Evolutionary conservation across 192 early-diverging fungal genomes (phyloP), one percentile per base, ranked within the genome.

Genomic region (Powellomyces hirtus): DNA sequence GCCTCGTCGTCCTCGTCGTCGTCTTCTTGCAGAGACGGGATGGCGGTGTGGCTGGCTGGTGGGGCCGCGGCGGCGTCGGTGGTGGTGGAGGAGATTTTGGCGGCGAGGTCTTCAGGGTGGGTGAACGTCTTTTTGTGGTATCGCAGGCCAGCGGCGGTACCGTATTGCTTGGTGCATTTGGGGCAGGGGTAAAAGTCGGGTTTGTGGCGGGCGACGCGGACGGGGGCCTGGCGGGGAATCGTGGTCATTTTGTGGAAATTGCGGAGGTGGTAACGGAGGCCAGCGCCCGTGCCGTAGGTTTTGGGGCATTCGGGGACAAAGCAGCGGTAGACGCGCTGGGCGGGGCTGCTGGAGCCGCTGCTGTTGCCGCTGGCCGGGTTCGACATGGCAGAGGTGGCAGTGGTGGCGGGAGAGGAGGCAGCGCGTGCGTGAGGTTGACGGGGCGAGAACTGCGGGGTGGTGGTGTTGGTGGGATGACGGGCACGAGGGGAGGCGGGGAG

Each of bases 51-150:
- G n/a, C n/a, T n/a, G n/a, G n/a, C n/a, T n/a, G n/a, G n/a, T n/a
- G n/a, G n/a, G n/a, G n/a, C n/a, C n/a, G n/a, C n/a, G n/a, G n/a
- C n/a, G n/a, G n/a, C n/a, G n/a, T n/a, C n/a, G n/a, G n/a, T n/a
- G n/a, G n/a, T n/a, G 42, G 42, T 11, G 42, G 42, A 44, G 42
- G 42, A 44, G 14, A 49, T 49, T 24, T 49, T 49, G 46, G 46
- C 53, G 1, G 53, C 61, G 27, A 57, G 62, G 46, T 64, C 70
- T 22, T 64, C 70, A 1, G 62, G n/a, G 51, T 73, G 71, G 18
- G 56, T 45, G 61, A 66, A 66, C 34, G 71, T 73, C 64, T 73
- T 73, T 38, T 73, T 66, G 35, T 73, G 71, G 53, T 73, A 73
- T 44, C 64, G 36, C 37, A 73, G 38, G 20, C 71, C 71, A 0